A percentile compares a stretch with the other conserved stretches of the same genome.
These are phyloP conservation scores for Ampelomyces quisqualis DNA, from an alignment of 2,329 filamentous ascomycete species.

Conservation along the genomic window DNA sequence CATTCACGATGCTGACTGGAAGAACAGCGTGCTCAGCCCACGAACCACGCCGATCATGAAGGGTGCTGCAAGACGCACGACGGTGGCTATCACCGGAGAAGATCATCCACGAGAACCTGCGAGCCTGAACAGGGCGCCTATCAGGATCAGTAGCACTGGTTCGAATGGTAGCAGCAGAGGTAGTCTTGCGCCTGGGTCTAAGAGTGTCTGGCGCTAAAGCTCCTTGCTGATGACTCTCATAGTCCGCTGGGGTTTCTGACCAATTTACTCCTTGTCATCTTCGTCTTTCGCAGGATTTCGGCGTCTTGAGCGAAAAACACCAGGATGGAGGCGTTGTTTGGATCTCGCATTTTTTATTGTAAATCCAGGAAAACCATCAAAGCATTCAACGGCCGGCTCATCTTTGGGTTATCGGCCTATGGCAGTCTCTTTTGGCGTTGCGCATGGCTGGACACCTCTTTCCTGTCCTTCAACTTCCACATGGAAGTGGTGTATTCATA, in stretches of 20 bases:
- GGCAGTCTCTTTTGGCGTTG: slow-evolving; percentile 3
- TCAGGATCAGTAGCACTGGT: slow-evolving; percentile 36
- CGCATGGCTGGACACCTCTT: background rate
- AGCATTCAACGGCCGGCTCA: slow-evolving; percentile 4
- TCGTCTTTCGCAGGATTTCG: background rate
- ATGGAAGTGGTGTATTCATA: slow-evolving; percentile 2
- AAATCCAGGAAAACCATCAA: slow-evolving; percentile 2
- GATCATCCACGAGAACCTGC: slow-evolving; percentile 31
- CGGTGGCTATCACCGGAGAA: slow-evolving; percentile 36
- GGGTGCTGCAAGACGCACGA: slow-evolving; percentile 43
- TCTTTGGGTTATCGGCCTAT: slow-evolving; percentile 1
- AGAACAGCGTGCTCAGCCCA: slow-evolving; percentile 62
- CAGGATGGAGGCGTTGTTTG: slow-evolving; percentile 1
- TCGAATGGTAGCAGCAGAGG: slow-evolving; percentile 28
- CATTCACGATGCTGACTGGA: slow-evolving; percentile 58
- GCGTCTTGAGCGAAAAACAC: background rate
- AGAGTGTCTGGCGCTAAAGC: slow-evolving; percentile 38
- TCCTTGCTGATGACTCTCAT: slow-evolving; percentile 2
- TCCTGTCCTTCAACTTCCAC: background rate
- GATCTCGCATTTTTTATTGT: background rate
- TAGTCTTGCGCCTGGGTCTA: slow-evolving; percentile 33
- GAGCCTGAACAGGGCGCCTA: slow-evolving; percentile 32
- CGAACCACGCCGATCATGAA: slow-evolving; percentile 62
- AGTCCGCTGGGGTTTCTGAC: slow-evolving; percentile 5
- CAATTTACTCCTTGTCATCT: no score